Conservation (phyloP, 2,329 filamentous ascomycete genomes). For the Pseudogymnoascus verrucosus region DNA sequence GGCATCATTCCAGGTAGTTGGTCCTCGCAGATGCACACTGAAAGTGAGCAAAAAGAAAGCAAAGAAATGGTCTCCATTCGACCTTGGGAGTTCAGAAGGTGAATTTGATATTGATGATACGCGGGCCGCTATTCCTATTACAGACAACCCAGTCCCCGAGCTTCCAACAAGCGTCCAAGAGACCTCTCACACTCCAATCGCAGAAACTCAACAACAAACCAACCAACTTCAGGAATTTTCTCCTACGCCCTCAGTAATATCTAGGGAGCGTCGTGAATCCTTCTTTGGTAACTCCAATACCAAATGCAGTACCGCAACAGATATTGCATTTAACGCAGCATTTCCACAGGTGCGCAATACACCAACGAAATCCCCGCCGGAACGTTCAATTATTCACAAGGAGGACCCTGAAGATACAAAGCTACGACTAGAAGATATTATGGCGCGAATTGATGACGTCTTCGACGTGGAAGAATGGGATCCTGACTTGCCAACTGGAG, state of each 20-base stretch:
- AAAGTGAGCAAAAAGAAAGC: neutral
- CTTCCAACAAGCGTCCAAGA: neutral
- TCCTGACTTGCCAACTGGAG: slow-evolving; percentile 19
- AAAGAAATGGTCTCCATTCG: slow-evolving; percentile 5
- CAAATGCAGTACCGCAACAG: neutral
- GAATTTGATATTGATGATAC: neutral
- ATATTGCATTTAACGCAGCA: slow-evolving; percentile 6
- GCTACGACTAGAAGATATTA: slow-evolving; percentile 1
- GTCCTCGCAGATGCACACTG: neutral
- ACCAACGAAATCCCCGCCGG: neutral
- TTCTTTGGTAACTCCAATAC: neutral
- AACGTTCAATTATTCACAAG: slow-evolving; percentile 10
- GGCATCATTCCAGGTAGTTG: neutral
- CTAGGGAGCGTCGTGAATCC: neutral
- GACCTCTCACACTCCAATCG: neutral
- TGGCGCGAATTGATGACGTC: slow-evolving; percentile 18
- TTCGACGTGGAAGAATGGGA: slow-evolving; percentile 28
- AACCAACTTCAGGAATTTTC: neutral
- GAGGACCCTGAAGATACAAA: slow-evolving; percentile 9
- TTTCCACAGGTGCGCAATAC: neutral
- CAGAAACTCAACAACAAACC: neutral
- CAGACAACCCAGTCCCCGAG: neutral
- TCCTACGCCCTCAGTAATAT: neutral
- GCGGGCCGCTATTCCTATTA: neutral
- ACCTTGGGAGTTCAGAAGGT: neutral